These are phyloP conservation scores for Raphanus sativus DNA, from an alignment of 345 rosid genomes.

Conservation along the genomic window DNA sequence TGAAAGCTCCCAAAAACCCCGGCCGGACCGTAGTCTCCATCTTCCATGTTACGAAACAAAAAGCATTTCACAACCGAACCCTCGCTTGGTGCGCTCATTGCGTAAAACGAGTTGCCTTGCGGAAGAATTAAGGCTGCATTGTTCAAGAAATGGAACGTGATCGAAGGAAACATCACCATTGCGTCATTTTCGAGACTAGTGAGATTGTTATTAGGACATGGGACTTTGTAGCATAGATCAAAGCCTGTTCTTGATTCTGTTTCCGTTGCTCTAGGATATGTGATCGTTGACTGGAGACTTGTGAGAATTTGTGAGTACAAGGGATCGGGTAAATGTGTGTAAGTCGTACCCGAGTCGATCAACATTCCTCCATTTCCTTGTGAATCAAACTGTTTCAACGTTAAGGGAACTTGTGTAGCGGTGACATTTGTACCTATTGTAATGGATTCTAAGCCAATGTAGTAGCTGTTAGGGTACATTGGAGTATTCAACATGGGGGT, in stretches of 20 bases:
- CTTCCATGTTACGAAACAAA: conserved; percentile 70
- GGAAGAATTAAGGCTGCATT: conserved; percentile 67
- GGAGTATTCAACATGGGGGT: conserved; percentile 71
- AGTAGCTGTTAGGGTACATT: conserved; percentile 70
- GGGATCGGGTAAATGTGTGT: conserved; percentile 75
- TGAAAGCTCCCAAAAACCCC: conserved; percentile 86
- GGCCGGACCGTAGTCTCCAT: conserved; percentile 68
- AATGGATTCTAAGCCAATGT: conserved; percentile 64
- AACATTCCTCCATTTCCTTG: conserved; percentile 78
- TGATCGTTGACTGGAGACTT: conserved; percentile 44
- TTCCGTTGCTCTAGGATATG: conserved; percentile 61
- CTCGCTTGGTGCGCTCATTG: conserved; percentile 69
- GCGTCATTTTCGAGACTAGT: conserved; percentile 29
- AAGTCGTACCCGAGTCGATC: conserved; percentile 86
- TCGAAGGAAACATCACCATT: conserved; percentile 47
- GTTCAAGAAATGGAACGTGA: conserved; percentile 71
- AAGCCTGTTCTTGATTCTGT: conserved; percentile 60
- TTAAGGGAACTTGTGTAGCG: conserved; percentile 46
- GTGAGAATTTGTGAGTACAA: conserved; percentile 64
- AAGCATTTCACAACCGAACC: conserved; percentile 69
- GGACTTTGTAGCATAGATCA: conserved; percentile 74
- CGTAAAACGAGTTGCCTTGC: conserved; percentile 59
- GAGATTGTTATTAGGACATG: conserved; percentile 56
- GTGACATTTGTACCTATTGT: conserved; percentile 47
- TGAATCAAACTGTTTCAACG: conserved; percentile 64